Evolutionary conservation across 1,284 basidiomycete genomes (phyloP).

Genomic region (Cystobasidiaceae sp.): DNA sequence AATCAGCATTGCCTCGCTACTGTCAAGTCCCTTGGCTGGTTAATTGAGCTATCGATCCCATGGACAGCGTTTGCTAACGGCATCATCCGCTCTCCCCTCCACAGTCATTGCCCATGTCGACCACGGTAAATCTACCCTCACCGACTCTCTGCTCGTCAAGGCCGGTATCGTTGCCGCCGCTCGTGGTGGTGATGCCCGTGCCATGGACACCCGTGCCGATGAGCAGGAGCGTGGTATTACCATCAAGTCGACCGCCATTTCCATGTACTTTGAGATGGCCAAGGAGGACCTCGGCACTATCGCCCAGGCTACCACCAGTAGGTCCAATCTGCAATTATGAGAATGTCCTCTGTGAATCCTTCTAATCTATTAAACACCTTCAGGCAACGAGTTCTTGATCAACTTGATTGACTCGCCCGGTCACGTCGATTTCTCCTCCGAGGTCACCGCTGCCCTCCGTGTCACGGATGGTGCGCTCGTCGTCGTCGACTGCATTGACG

Average conservation of each 20-base stretch:
- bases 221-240: conserved; percentile 99
- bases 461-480: conserved; percentile 82
- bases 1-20: too few species aligned
- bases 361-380: too few species aligned
- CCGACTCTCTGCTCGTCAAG: conserved; percentile 98
- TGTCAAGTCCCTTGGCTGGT: too few species aligned
- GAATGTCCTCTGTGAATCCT: too few species aligned
- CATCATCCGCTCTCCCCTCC: not conserved
- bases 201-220: conserved; percentile 95
- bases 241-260: conserved; percentile 99
- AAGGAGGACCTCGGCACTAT: conserved; percentile 81
- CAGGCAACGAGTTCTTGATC: conserved; percentile 96
- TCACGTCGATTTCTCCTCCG: conserved; percentile 99
- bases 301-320: conserved; percentile 89
- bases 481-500: conserved; percentile 99
- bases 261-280: conserved; percentile 96
- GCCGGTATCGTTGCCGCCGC: conserved; percentile 96
- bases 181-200: conserved; percentile 96
- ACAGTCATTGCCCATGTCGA: conserved; percentile 57
- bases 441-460: conserved; percentile 98
- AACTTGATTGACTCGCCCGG: conserved; percentile 99
- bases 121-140: conserved; percentile 99
- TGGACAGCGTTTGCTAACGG: not conserved
- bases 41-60: too few species aligned
- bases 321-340: too few species aligned